Base-by-base conservation (phyloP, 2,329 filamentous ascomycete species). In the Cadophora sp. region DNA sequence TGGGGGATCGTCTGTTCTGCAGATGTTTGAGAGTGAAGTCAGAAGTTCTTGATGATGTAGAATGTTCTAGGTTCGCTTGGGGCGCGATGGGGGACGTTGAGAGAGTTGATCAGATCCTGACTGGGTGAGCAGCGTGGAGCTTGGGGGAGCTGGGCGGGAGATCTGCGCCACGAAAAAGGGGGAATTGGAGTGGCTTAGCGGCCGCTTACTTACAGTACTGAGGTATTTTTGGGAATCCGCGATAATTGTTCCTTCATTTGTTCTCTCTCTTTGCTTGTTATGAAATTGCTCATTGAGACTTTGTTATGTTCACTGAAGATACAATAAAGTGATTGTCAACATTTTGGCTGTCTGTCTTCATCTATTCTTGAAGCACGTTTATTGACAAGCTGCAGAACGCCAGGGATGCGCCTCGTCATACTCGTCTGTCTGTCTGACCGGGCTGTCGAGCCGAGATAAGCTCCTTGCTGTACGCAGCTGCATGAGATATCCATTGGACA, bases 111-210 rank as follows among this genome's bases (percentile, higher is more conserved):
- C 34, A n/a, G 59, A n/a, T 3, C 14, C n/a, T 26, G 58, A 22
- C 40, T 43, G 40, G 40, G 40, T 19, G 7, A 37, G 34, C 4
- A 43, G 40, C 40, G 40, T 43, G 43, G 58, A 61, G 37, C 56
- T 40, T 59, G 62, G 48, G 46, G 56, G 56, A 59, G 34, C 60
- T 62, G 19, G 34, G 51, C 62, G 62, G 62, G 62, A 64, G 51
- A 64, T 64, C 62, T 58, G 51, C 62, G 62, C 62, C 51, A 64
- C 37, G 24, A 46, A 50, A 50, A 62, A 43, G 31, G 56, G 56
- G 56, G 34, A 43, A 16, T 43, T 43, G n/a, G 31, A n/a, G 56
- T 59, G 34, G 56, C 56, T 59, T 40, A 59, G 22, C 31, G 29
- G 4, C 26, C 26, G 43, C 43, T n/a, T 8, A 16, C 34, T 43